Conservation (phyloP, 78 protist genomes). For the Dictyostelium purpureum region DNA sequence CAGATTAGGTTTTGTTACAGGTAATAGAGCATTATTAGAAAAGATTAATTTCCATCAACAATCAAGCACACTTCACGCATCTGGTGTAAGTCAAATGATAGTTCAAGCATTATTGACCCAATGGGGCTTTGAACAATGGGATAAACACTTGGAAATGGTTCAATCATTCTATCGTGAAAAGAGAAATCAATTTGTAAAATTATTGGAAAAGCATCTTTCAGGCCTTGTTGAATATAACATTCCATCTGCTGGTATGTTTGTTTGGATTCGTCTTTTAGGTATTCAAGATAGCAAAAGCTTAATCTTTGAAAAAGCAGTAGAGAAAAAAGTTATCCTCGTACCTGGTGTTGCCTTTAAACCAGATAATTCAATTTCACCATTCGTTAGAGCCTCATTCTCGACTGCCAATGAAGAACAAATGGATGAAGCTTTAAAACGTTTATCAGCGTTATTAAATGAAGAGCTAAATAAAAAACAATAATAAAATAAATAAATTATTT, state of each 20-base stretch:
- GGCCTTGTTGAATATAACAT: slow-evolving; percentile 80
- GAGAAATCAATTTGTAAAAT: slow-evolving; percentile 22
- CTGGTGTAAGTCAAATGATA: slow-evolving; percentile 63
- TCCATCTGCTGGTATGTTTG: slow-evolving; percentile 91
- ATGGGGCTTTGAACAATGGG: slow-evolving; percentile 76
- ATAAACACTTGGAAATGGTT: slow-evolving; percentile 33
- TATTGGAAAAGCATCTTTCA: slow-evolving; percentile 47
- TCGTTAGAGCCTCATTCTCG: slow-evolving; percentile 83
- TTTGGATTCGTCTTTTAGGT: slow-evolving; percentile 84
- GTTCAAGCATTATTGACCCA: background rate
- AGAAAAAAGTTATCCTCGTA: slow-evolving; percentile 79
- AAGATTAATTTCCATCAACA: slow-evolving; percentile 76
- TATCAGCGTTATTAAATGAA: slow-evolving; percentile 26
- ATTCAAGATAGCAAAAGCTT: slow-evolving; percentile 72
- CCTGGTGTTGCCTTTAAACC: slow-evolving; percentile 86
- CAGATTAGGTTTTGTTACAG: slow-evolving; percentile 90
- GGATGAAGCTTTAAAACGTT: slow-evolving; percentile 77
- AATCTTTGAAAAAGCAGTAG: slow-evolving; percentile 80
- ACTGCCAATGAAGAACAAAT: slow-evolving; percentile 72
- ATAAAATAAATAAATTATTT: too few species aligned
- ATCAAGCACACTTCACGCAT: slow-evolving; percentile 67
- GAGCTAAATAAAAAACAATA: background rate
- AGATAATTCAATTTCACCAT: slow-evolving; percentile 14
- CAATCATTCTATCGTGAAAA: slow-evolving; percentile 53
- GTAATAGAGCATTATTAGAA: slow-evolving; percentile 74